These are phyloP conservation scores for Salix udensis DNA, from an alignment of 345 rosid genomes.

Conservation along the genomic window DNA sequence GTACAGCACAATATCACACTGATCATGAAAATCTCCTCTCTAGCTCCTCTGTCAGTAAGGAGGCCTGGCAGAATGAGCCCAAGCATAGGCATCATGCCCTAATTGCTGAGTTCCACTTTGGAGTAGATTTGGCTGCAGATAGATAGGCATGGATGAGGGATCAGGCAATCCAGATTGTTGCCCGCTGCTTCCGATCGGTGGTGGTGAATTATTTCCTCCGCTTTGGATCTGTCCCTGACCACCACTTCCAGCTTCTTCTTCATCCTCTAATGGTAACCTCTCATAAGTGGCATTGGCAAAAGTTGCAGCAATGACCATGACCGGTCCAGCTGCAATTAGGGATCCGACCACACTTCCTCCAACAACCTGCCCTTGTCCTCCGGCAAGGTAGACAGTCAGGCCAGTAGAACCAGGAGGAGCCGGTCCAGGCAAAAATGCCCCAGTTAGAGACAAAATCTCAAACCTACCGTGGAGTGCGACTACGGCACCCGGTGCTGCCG, in stretches of 20 bases:
- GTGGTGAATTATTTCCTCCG: constrained; percentile 42
- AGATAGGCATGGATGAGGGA: constrained; percentile 46
- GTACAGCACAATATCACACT: constrained; percentile 1
- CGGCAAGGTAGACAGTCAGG: constrained; percentile 66
- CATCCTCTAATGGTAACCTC: constrained; percentile 70
- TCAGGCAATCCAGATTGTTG: constrained; percentile 42
- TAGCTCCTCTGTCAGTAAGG: constrained; percentile 33
- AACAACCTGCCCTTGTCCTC: constrained; percentile 74
- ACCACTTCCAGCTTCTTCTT: constrained; percentile 41
- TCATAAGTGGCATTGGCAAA: constrained; percentile 83
- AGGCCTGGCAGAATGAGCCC: constrained; percentile 53
- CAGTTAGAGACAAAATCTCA: constrained; percentile 70
- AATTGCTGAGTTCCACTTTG: constrained; percentile 55
- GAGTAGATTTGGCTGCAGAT: constrained; percentile 60
- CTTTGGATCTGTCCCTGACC: constrained; percentile 46
- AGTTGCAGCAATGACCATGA: constrained; percentile 81
- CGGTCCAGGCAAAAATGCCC: constrained; percentile 80
- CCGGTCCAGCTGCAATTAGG: constrained; percentile 66
- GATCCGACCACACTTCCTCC: constrained; percentile 81
- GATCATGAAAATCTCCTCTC: background rate
- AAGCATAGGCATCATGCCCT: constrained; percentile 66
- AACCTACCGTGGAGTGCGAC: constrained; percentile 77
- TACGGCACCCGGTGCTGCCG: constrained; percentile 66
- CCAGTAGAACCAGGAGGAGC: constrained; percentile 89
- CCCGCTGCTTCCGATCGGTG: constrained; percentile 40